Evolutionary conservation across 768 basidiomycete genomes (phyloP).

Genomic region (Hygrophorus russula): DNA sequence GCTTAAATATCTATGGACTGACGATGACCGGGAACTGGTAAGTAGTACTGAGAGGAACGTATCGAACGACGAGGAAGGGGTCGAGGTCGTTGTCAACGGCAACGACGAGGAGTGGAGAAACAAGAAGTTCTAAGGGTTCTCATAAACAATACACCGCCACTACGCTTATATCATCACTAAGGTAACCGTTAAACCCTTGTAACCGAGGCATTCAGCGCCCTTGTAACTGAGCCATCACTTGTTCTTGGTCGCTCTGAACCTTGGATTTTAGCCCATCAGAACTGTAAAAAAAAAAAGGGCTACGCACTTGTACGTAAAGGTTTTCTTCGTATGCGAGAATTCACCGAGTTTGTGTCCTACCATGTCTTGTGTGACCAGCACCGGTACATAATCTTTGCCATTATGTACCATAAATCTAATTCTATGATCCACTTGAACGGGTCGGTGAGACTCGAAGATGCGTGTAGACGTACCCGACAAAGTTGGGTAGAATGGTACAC

Average conservation of each 20-base stretch:
- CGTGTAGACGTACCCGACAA: conserved; percentile 65
- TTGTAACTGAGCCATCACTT: not conserved
- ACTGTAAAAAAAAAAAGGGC: not conserved
- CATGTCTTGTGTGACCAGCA: conserved; percentile 91
- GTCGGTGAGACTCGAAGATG: not conserved
- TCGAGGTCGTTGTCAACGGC: not conserved
- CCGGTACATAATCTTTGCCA: conserved; percentile 81
- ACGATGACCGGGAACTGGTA: conserved; percentile 2
- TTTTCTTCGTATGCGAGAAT: conserved; percentile 84
- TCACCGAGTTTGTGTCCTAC: conserved; percentile 97
- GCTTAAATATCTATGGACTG: conserved; percentile 2
- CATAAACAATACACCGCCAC: conserved; percentile 1
- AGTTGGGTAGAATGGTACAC: conserved; percentile 91
- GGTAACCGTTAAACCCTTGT: not conserved
- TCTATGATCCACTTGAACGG: conserved; percentile 23
- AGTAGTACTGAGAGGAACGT: not conserved
- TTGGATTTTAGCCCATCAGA: not conserved
- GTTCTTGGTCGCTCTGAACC: conserved; percentile 1
- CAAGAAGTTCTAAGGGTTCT: not conserved
- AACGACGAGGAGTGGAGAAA: not conserved
- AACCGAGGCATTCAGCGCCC: not conserved
- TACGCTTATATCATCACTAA: not conserved
- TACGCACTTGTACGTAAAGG: conserved; percentile 76
- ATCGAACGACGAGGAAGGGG: not conserved
- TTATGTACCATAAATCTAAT: conserved; percentile 91